Base-by-base conservation (phyloP, 805 yeast species). In the Kodamaea neixiangensis region DNA sequence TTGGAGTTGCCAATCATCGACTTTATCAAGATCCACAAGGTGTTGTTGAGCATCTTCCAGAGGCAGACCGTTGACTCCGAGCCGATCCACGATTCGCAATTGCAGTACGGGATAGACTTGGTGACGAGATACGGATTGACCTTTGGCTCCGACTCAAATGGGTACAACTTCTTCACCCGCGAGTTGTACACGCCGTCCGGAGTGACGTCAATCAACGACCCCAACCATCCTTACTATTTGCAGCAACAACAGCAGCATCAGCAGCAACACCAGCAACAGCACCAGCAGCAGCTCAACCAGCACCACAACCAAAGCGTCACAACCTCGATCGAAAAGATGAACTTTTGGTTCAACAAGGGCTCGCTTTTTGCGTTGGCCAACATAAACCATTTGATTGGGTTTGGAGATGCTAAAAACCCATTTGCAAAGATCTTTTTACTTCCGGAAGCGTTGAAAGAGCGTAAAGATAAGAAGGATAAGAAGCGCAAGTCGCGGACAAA, bases 321-420 rank as follows among this genome's bases (percentile, higher is more conserved):
- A 1, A 71, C 71, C 52, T 55, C 73, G 5, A 59, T 71, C 20
- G 83, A 81, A 42, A 79, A 80, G 54, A 67, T 79, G 60, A 83
- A 82, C 51, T 87, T 86, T 58, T 88, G 90, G 87, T 85, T 84
- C 60, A 86, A 86, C 59, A 86, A 87, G 62, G 84, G 89, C 1
- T 80, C 91, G 2, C 77, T 83, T 35, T 86, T 88, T 72, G 93
- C 94, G 2, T 73, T 87, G 44, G 82, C 91, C 21, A 88, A 87
- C 59, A 82, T 88, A 48, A 79, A 83, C 58, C 93, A 87, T 68
- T 63, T 87, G 48, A 80, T 86, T 43, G 94, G 94, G 1, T 85
- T 87, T 66, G 96, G 94, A 31, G 87, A 86, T 61, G 78, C 87
- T 4, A 74, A 76, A 42, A 87, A 86, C 60, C 91, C 93, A 15